Evolutionary conservation across 1,284 basidiomycete species (phyloP).

Genomic region (Porogramme epimiltina): DNA sequence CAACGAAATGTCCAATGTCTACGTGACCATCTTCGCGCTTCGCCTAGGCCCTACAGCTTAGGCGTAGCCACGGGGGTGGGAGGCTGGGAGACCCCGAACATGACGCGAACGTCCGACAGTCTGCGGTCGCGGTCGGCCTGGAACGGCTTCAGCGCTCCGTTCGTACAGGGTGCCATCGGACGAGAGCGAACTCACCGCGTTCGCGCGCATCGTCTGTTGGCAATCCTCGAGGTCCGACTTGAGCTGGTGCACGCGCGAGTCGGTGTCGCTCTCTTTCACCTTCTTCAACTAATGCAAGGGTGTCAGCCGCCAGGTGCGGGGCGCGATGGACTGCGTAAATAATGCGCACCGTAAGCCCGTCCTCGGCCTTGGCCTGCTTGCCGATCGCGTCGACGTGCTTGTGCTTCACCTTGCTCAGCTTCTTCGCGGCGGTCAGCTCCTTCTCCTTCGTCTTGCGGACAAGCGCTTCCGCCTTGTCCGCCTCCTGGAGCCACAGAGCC

Average conservation of each 20-base stretch:
- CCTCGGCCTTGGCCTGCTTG: conserved; percentile 8
- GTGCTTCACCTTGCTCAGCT: conserved; percentile 12
- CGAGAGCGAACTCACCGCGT: conserved; percentile 20
- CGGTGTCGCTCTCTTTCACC: conserved; percentile 6
- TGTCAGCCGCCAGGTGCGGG: not conserved
- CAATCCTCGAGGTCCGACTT: conserved; percentile 13
- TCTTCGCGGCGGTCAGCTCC: conserved; percentile 13
- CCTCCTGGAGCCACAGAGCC: not conserved
- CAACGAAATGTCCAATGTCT: too few species aligned
- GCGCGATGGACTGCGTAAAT: not conserved
- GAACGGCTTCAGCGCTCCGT: too few species aligned
- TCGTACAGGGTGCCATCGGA: too few species aligned
- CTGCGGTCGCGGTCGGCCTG: too few species aligned
- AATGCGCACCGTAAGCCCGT: conserved; percentile 7
- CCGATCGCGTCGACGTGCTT: conserved; percentile 14
- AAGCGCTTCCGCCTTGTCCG: conserved; percentile 16
- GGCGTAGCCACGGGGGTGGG: too few species aligned
- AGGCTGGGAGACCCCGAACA: too few species aligned
- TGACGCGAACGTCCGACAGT: too few species aligned
- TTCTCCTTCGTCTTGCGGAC: conserved; percentile 11
- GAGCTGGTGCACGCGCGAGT: conserved; percentile 7
- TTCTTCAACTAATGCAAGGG: conserved; percentile 2
- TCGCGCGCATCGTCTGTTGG: conserved; percentile 11
- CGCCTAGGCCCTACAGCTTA: too few species aligned
- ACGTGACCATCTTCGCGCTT: too few species aligned